Percentiles rank a stretch among this genome's conserved stretches.
phyloP scores from a whole-genome alignment of 495 filamentous ascomycete genomes.

The Penicillium maclennaniae region DNA sequence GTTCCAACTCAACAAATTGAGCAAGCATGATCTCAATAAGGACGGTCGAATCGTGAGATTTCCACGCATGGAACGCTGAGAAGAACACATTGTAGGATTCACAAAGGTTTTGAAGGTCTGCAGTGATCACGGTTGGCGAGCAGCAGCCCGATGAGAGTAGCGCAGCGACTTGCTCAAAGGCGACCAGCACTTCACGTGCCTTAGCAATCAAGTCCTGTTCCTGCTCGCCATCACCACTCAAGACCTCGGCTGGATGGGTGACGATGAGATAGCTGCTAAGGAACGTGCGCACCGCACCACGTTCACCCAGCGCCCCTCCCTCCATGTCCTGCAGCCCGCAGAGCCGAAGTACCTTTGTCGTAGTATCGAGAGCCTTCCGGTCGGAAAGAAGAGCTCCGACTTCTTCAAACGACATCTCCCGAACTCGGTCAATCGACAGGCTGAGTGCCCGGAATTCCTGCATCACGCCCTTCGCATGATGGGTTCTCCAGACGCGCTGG shows the following conservation, averaged over 20 bases:
- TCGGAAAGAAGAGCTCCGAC: slow-evolving; percentile 74
- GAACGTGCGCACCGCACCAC: slow-evolving; percentile 82
- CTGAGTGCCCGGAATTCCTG: slow-evolving; percentile 64
- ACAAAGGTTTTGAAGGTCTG: slow-evolving; percentile 43
- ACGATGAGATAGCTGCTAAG: slow-evolving; percentile 89
- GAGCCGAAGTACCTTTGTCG: slow-evolving; percentile 68
- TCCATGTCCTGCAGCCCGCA: slow-evolving; percentile 72
- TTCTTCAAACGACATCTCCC: slow-evolving; percentile 75
- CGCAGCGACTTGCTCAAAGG: slow-evolving; percentile 72
- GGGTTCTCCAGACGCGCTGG: slow-evolving; percentile 71
- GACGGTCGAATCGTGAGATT: slow-evolving; percentile 82
- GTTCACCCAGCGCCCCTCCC: slow-evolving; percentile 63
- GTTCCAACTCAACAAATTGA: slow-evolving; percentile 90
- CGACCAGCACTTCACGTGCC: slow-evolving; percentile 76
- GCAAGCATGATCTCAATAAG: slow-evolving; percentile 92
- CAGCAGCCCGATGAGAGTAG: slow-evolving; percentile 54
- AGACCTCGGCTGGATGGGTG: slow-evolving; percentile 84
- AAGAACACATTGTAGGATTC: slow-evolving; percentile 77
- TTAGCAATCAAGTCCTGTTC: slow-evolving; percentile 90
- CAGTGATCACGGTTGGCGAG: slow-evolving; percentile 33
- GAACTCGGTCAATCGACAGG: slow-evolving; percentile 69
- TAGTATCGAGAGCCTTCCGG: slow-evolving; percentile 64
- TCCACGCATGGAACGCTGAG: slow-evolving; percentile 93
- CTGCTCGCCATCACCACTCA: slow-evolving; percentile 79
- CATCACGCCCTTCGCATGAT: slow-evolving; percentile 56